These are phyloP conservation scores for Ogataea parapolymorpha DNA, from an alignment of 805 yeast genomes.

Conservation along the genomic window DNA sequence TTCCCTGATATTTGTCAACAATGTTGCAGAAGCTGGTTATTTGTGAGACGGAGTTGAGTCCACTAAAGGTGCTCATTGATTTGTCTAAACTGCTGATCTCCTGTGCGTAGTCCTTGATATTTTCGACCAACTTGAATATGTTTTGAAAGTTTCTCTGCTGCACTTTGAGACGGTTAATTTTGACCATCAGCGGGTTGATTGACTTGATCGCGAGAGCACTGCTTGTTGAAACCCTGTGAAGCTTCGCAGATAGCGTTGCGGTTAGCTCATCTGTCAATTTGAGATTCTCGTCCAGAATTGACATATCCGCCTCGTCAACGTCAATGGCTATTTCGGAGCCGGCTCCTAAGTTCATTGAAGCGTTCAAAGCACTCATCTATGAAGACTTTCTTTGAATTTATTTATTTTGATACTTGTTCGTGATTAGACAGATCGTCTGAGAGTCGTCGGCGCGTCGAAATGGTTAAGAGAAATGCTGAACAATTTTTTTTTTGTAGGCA, in stretches of 20 bases:
- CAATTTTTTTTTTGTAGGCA: constrained; percentile 1
- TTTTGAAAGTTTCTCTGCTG: constrained; percentile 57
- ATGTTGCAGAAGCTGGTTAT: constrained; percentile 40
- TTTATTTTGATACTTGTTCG: background rate
- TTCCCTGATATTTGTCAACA: constrained; percentile 34
- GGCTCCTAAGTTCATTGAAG: background rate
- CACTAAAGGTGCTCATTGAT: constrained; percentile 29
- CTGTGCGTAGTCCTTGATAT: constrained; percentile 48
- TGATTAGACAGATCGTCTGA: background rate
- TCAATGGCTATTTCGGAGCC: constrained; percentile 36
- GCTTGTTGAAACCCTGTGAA: constrained; percentile 49
- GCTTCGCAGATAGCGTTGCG: constrained; percentile 49
- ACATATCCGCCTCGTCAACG: constrained; percentile 77
- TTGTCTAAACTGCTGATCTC: constrained; percentile 33
- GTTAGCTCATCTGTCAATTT: constrained; percentile 56
- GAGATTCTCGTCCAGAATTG: constrained; percentile 74
- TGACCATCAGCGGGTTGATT: constrained; percentile 68
- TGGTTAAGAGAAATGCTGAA: background rate
- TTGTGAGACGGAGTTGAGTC: constrained; percentile 31
- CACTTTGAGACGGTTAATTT: constrained; percentile 53
- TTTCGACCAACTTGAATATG: constrained; percentile 44
- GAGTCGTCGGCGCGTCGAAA: constrained; percentile 1
- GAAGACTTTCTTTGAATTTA: background rate
- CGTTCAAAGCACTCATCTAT: background rate
- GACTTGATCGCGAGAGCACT: constrained; percentile 56